These are phyloP conservation scores for Sclerotinia nivalis DNA, from an alignment of 2,329 filamentous ascomycete species.

Conservation along the genomic window DNA sequence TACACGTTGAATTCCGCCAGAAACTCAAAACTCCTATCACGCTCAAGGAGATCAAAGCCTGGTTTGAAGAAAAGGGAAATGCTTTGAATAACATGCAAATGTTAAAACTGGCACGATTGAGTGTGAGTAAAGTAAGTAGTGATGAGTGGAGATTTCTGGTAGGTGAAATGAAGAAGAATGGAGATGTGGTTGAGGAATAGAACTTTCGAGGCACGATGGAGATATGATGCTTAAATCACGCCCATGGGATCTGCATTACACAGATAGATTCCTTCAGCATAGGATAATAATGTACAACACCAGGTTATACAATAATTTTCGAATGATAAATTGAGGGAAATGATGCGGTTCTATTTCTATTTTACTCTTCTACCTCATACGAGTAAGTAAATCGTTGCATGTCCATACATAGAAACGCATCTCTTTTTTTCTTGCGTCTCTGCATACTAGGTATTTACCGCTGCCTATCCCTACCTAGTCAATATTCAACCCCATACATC, in stretches of 20 bases:
- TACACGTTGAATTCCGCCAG: conserved; percentile 82
- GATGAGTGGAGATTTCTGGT: conserved; percentile 56
- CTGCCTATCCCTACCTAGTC: background rate
- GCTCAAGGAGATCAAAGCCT: conserved; percentile 69
- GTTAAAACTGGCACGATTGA: conserved; percentile 78
- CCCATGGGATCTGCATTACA: background rate
- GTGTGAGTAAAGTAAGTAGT: conserved; percentile 68
- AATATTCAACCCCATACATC: too few relatives aligned
- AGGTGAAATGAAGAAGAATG: conserved; percentile 23
- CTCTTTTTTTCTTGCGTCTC: background rate
- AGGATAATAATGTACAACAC: background rate
- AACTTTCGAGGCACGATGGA: background rate
- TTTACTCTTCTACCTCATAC: too few relatives aligned
- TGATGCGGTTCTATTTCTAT: background rate
- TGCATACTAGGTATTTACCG: background rate
- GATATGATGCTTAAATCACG: background rate
- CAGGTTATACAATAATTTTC: background rate
- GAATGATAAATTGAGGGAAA: background rate
- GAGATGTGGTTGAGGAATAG: conserved; percentile 22
- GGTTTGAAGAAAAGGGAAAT: conserved; percentile 54
- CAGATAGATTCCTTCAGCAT: background rate
- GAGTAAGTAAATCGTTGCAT: too few relatives aligned
- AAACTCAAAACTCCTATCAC: conserved; percentile 75
- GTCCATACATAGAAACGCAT: background rate
- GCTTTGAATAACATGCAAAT: conserved; percentile 77